Conservation (phyloP, 2,329 filamentous ascomycete species). For the Aspergillus ochraceus region DNA sequence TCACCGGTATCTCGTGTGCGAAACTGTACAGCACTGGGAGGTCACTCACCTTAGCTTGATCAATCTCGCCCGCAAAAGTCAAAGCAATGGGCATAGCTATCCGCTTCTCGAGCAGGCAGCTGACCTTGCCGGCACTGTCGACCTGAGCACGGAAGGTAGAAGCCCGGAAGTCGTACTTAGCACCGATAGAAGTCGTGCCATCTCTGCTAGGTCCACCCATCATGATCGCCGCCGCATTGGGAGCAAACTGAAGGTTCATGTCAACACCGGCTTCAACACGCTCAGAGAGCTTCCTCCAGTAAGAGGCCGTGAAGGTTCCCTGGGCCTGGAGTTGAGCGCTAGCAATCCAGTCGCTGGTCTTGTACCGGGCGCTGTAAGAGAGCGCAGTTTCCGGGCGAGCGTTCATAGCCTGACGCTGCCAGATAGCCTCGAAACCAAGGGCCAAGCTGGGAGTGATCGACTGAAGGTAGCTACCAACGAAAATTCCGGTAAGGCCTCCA, state of each 20-base stretch:
- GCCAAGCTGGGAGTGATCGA: slow-evolving; percentile 83
- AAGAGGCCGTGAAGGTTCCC: slow-evolving; percentile 84
- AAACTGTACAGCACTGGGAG: not conserved
- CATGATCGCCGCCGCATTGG: slow-evolving; percentile 63
- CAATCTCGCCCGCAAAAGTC: slow-evolving; percentile 94
- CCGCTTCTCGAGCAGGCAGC: slow-evolving; percentile 91
- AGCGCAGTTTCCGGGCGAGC: slow-evolving; percentile 87
- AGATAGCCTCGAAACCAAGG: slow-evolving; percentile 87
- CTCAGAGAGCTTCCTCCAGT: slow-evolving; percentile 90
- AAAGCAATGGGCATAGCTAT: slow-evolving; percentile 89
- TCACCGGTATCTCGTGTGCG: not conserved
- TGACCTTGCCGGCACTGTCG: slow-evolving; percentile 91
- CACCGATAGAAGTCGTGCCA: slow-evolving; percentile 85
- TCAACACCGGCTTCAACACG: slow-evolving; percentile 96
- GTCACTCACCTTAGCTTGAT: slow-evolving; percentile 82
- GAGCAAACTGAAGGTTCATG: slow-evolving; percentile 80
- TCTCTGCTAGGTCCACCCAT: slow-evolving; percentile 82
- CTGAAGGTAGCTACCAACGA: slow-evolving; percentile 93
- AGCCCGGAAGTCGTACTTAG: slow-evolving; percentile 97
- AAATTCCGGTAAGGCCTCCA: slow-evolving; percentile 90
- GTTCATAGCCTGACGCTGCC: slow-evolving; percentile 81
- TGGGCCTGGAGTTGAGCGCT: slow-evolving; percentile 87
- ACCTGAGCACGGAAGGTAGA: slow-evolving; percentile 95
- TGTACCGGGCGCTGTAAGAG: slow-evolving; percentile 91
- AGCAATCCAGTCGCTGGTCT: slow-evolving; percentile 86